phyloP scores from a whole-genome alignment of 2,329 filamentous ascomycete genomes.

The Pseudopithomyces maydicus region DNA sequence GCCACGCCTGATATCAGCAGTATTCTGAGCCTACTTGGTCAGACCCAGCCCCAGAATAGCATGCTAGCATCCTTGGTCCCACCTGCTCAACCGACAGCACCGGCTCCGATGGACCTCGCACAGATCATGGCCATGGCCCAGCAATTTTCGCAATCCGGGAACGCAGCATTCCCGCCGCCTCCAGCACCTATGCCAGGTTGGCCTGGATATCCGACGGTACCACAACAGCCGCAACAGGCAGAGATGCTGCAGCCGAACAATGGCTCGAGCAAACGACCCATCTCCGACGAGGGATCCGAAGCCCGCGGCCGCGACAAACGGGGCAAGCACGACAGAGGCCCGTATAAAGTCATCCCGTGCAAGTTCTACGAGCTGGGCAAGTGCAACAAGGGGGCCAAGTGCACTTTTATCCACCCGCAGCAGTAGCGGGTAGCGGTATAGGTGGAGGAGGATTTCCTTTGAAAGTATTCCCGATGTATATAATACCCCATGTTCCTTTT shows the following conservation, averaged over 20 bases:
- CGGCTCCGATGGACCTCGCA: slow-evolving; percentile 5
- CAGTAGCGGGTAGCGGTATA: neutral
- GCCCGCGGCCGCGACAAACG: slow-evolving; percentile 59
- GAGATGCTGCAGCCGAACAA: slow-evolving; percentile 29
- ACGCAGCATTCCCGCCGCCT: slow-evolving; percentile 6
- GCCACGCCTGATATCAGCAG: slow-evolving; percentile 27
- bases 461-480: slow-evolving; percentile 9
- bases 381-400: slow-evolving; percentile 74
- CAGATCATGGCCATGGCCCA: slow-evolving; percentile 7
- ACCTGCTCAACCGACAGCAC: neutral
- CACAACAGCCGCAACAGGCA: slow-evolving; percentile 21
- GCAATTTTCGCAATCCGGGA: slow-evolving; percentile 1
- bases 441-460: neutral
- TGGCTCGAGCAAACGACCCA: slow-evolving; percentile 42
- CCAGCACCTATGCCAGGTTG: neutral
- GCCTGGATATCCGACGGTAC: slow-evolving; percentile 8
- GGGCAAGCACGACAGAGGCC: slow-evolving; percentile 27
- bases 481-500: slow-evolving; percentile 15
- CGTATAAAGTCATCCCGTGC: slow-evolving; percentile 58
- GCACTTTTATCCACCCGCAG: slow-evolving; percentile 68
- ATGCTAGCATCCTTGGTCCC: slow-evolving; percentile 14
- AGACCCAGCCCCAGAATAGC: slow-evolving; percentile 20
- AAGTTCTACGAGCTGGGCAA: slow-evolving; percentile 73
- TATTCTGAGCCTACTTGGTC: slow-evolving; percentile 33
- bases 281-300: slow-evolving; percentile 33